Base-by-base conservation (phyloP, 2,329 filamentous ascomycete species). In the Talaromyces piceae region DNA sequence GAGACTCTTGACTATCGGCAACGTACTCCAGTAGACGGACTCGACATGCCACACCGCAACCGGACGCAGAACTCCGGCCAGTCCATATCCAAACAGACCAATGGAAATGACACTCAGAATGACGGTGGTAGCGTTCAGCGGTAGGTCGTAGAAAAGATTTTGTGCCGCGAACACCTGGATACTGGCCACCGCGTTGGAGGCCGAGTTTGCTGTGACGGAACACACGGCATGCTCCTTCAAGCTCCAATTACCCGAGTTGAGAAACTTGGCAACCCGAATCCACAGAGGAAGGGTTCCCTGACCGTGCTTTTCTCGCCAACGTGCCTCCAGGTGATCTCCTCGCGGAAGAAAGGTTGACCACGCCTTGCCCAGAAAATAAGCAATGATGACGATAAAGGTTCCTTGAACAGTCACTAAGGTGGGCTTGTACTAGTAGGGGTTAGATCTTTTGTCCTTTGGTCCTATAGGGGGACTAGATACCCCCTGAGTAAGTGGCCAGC, bases 141-240 rank as follows among this genome's bases (percentile, higher is more conserved):
- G 70, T 49, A 78, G 56, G 54, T 77, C 62, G 57, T 80, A 80
- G 54, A 79, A 80, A 1, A 80, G 68, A 16, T 75, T 63, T 53
- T 79, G 75, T 0, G 73, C 74, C 0, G 76, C 69, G 47, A 77
- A 78, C 0, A 77, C 74, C 2, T 54, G 53, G 4, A 53, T 44
- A 12, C 67, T 73, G 3, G 66, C 68, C 0, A 70, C 51, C 1
- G 73, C 77, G 43, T 79, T 78, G 3, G 75, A 78, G 0, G 76
- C 77, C 0, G 76, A 77, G 0, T 76, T 77, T 1, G 78, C 77
- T 1, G 76, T 80, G 58, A 80, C 77, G 45, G 77, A 58, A 55
- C 73, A 76, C 1, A 81, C 70, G 0, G 77, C 67, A 30, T 82
- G 79, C 58, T 82, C 79, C 56, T 82, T 82, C 27, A 81, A 62